phyloP scores from a whole-genome alignment of 192 early-diverging fungal genomes.

The Linnemannia hyalina region DNA sequence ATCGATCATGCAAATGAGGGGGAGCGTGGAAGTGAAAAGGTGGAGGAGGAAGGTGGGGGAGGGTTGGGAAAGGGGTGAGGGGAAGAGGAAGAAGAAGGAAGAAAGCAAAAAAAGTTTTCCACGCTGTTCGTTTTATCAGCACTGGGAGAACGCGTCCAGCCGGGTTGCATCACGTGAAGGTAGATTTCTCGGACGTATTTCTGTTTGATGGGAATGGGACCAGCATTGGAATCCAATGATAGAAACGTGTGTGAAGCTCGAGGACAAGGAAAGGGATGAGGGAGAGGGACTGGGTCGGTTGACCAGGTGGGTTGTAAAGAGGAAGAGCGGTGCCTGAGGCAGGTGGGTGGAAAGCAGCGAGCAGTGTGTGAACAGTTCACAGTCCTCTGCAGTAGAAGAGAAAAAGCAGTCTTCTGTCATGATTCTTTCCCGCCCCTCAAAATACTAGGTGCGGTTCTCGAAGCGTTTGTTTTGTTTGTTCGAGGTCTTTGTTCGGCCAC shows the following conservation, averaged over 20 bases:
- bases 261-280: too few relatives aligned
- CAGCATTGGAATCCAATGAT: neutral
- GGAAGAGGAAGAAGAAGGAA: constrained; percentile 2
- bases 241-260: neutral
- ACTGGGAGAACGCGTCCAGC: neutral
- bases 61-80: neutral
- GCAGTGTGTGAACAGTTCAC: too few relatives aligned
- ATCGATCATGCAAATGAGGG: neutral
- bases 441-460: too few relatives aligned
- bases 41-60: neutral
- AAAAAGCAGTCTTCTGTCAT: too few relatives aligned
- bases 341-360: neutral
- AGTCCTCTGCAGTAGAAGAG: too few relatives aligned
- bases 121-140: neutral
- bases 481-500: too few relatives aligned
- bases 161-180: neutral
- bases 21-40: neutral
- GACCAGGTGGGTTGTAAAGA: neutral
- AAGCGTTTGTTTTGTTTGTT: too few relatives aligned
- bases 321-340: too few relatives aligned
- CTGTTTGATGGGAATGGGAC: neutral
- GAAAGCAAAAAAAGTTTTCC: constrained; percentile 6
- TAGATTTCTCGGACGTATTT: neutral
- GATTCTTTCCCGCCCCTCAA: too few relatives aligned
- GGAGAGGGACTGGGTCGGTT: neutral